Evolutionary conservation across 2,329 filamentous ascomycete genomes (phyloP), one percentile per base, ranked within the genome.

Genomic region (Chaetomiaceae sp.): DNA sequence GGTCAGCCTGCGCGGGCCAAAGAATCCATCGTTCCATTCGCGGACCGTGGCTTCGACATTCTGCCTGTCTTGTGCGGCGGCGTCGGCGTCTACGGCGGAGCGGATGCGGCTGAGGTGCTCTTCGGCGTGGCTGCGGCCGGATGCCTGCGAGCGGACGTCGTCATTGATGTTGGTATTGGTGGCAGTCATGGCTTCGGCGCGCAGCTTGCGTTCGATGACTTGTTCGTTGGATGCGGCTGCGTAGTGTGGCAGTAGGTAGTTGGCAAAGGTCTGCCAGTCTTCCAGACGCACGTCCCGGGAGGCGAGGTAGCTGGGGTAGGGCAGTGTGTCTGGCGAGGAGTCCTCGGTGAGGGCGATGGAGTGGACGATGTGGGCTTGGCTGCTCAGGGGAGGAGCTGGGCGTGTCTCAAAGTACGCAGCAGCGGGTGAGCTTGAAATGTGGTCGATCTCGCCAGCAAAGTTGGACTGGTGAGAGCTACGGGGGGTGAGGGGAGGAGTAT

Each of bases 211-310:
- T 55, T 79, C 73, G 14, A 76, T 65, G 16, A 80, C 61, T 43
- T 70, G 69, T 20, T 75, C 73, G 58, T 80, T 82, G 16, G 67
- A 65, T 14, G 64, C 62, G 1, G 67, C 65, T 4, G 69, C 66
- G 61, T 78, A 73, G 48, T 76, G 67, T 0, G 81, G 79, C 20
- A 83, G 63, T 14, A 84, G 64, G 55, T 76, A 77, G 59, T 82
- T 82, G 41, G 80, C 58, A 64, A 84, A 84, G 0, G 80, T 82
- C 32, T 73, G 71, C 81, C 81, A 84, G 62, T 84, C 80, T 59
- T 78, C 74, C 13, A 66, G 59, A 1, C 68, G 73, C 11, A 81
- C 70, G 48, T 80, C 77, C 34, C 72, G 73, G 5, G 58, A 58
- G 5, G 63, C 66, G 62, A 71, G 71, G 29, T 66, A 67, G 9